phyloP scores from a whole-genome alignment of 495 filamentous ascomycete genomes.

The Rusavskia elegans region DNA sequence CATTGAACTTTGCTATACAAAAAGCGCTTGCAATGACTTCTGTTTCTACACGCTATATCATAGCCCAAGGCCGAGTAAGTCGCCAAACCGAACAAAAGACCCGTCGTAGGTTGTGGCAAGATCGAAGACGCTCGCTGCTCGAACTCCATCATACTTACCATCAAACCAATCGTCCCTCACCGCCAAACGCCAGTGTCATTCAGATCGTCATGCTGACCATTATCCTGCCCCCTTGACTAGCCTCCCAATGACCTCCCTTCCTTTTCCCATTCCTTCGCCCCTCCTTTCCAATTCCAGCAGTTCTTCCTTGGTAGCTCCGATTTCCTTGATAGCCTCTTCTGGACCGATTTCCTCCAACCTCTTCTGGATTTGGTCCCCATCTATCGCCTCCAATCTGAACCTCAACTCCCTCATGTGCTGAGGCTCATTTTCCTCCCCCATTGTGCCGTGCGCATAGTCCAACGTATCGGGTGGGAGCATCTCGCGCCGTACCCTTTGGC shows the following conservation, averaged over 20 bases:
- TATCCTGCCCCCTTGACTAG: background rate
- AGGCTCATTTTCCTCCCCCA: slow-evolving; percentile 26
- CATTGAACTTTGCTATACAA: no score
- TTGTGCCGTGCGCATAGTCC: slow-evolving; percentile 20
- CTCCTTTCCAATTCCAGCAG: slow-evolving; percentile 33
- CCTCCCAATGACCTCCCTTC: slow-evolving; percentile 1
- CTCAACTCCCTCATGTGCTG: slow-evolving; percentile 42
- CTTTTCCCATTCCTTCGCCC: slow-evolving; percentile 32
- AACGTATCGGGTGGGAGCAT: slow-evolving; percentile 33
- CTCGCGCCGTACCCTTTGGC: slow-evolving; percentile 63
- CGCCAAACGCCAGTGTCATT: no score
- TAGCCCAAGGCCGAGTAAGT: no score
- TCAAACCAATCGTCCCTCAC: no score
- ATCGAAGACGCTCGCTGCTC: no score
- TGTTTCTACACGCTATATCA: no score
- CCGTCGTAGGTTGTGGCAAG: no score
- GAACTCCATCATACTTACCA: no score
- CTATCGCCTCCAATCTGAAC: slow-evolving; percentile 46
- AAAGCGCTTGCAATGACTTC: no score
- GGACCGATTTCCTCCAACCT: slow-evolving; percentile 38
- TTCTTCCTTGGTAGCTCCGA: slow-evolving; percentile 38
- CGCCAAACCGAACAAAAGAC: no score
- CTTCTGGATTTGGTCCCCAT: slow-evolving; percentile 39
- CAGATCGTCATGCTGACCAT: no score
- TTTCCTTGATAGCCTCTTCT: slow-evolving; percentile 42